Evolutionary conservation across 2,329 filamentous ascomycete species (phyloP), one percentile per base, ranked within the genome.

Genomic region (Cryphonectria radicalis): DNA sequence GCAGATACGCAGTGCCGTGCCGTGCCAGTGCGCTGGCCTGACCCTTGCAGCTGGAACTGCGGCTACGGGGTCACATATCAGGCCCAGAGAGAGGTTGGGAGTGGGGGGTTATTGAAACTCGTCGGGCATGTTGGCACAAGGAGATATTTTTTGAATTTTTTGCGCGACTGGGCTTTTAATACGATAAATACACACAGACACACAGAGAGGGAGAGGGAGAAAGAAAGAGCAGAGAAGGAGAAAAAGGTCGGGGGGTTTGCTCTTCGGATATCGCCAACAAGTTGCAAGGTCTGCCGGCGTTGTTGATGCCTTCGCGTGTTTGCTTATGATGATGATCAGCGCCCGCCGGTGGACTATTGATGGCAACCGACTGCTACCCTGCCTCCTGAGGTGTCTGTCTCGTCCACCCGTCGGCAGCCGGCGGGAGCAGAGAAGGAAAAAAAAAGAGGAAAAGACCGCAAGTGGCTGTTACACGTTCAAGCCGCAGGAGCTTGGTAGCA

Each of bases 201-300:
- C 17, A 46, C 43, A 22, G 43, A 50, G 19, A n/a, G 22, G n/a
- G 46, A 46, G 19, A 50, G 22, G 22, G 19, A 22, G 43, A 22
- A 8, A 22, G 19, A 5, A 46, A 22, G 19, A 46, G 6, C 22
- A 8, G 7, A 22, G 14, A 46, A 46, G 11, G 42, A 46, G 11
- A 7, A 32, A 28, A 32, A 28, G 10, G 25, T 32, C 25, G 55
- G 55, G 14, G 11, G 19, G 28, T 35, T 3, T 32, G 5, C 5
- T 32, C 28, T 28, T 50, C 46, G 53, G 53, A 25, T 28, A 55
- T 55, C 53, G 53, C 53, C 53, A 11, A 55, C 10, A 14, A 55
- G 53, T 28, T 55, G 53, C 53, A 55, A 55, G n/a, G n/a, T 55
- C 53, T 55, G n/a, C 53, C n/a, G 53, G 53, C 55, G 28, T 10